These are phyloP conservation scores for Thermoascus crustaceus DNA, from an alignment of 2,329 filamentous ascomycete species.

Conservation along the genomic window DNA sequence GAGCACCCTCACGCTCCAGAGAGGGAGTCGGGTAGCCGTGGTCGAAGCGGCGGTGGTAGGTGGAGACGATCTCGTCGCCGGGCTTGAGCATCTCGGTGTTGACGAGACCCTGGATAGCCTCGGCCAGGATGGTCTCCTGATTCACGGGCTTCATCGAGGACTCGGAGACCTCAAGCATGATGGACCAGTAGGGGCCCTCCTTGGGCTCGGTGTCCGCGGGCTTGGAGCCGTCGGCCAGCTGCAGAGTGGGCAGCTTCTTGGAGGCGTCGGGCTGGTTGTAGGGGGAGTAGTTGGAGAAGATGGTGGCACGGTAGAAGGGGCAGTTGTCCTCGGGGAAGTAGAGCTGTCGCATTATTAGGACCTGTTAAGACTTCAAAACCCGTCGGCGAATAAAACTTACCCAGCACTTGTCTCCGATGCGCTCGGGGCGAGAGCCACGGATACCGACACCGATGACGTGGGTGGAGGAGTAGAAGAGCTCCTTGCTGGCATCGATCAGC, in stretches of 20 bases:
- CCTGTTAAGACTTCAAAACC: no score
- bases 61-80: slow-evolving; percentile 90
- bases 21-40: slow-evolving; percentile 96
- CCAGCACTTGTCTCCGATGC: slow-evolving; percentile 99
- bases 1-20: slow-evolving; percentile 88
- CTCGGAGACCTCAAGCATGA: slow-evolving; percentile 98
- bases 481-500: slow-evolving; percentile 74
- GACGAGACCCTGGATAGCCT: slow-evolving; percentile 91
- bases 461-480: slow-evolving; percentile 91
- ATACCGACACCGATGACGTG: slow-evolving; percentile 96
- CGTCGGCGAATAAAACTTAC: slow-evolving; percentile 41
- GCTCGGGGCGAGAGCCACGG: slow-evolving; percentile 81
- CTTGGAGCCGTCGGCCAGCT: slow-evolving; percentile 78
- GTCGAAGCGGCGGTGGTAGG: slow-evolving; percentile 95
- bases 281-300: slow-evolving; percentile 99
- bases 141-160: slow-evolving; percentile 93
- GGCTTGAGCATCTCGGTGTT: slow-evolving; percentile 96
- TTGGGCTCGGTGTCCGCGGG: slow-evolving; percentile 63
- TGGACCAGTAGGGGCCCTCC: slow-evolving; percentile 96
- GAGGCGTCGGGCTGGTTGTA: slow-evolving; percentile 86
- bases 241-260: slow-evolving; percentile 77
- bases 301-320: slow-evolving; percentile 98
- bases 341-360: slow-evolving; percentile 56
- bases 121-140: slow-evolving; percentile 70
- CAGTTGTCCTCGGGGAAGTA: slow-evolving; percentile 99